Conservation (phyloP, 2,329 filamentous ascomycete species). For the Pseudopyrenochaeta lycopersici region DNA sequence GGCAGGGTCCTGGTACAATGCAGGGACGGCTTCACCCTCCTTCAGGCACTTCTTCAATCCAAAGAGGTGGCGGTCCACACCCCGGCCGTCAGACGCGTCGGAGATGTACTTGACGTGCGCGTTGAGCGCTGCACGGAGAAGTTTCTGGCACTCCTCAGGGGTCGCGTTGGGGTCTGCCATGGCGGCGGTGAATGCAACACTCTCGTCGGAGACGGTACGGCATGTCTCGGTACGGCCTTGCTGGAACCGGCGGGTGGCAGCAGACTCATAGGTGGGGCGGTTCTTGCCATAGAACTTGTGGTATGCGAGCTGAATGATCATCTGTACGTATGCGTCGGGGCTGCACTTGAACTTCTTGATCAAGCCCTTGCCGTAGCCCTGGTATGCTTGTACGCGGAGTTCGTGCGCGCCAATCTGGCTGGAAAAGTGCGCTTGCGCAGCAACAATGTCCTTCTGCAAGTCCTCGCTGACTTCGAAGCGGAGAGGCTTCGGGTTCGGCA, state of each 20-base stretch:
- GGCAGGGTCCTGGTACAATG: slow-evolving; percentile 86
- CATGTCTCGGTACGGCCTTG: slow-evolving; percentile 96
- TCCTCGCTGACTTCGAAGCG: slow-evolving; percentile 80
- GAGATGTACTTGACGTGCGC: slow-evolving; percentile 90
- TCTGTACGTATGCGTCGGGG: slow-evolving; percentile 96
- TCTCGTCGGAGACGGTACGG: slow-evolving; percentile 89
- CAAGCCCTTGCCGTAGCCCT: slow-evolving; percentile 95
- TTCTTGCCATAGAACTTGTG: slow-evolving; percentile 99
- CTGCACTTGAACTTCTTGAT: slow-evolving; percentile 99
- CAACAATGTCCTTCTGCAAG: slow-evolving; percentile 79
- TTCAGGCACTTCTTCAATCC: slow-evolving; percentile 90
- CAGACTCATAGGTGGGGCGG: slow-evolving; percentile 96
- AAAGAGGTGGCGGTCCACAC: slow-evolving; percentile 96
- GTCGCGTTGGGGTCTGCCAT: slow-evolving; percentile 76
- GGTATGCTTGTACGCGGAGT: slow-evolving; percentile 92
- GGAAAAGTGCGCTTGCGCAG: slow-evolving; percentile 80
- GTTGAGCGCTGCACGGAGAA: slow-evolving; percentile 83
- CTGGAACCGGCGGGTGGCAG: slow-evolving; percentile 93
- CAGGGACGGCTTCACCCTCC: slow-evolving; percentile 81
- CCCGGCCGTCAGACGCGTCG: slow-evolving; percentile 89
- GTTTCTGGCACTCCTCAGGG: slow-evolving; percentile 71
- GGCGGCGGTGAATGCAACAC: slow-evolving; percentile 86
- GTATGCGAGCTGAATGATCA: slow-evolving; percentile 98
- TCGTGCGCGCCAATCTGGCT: slow-evolving; percentile 87
- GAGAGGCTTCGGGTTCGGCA: slow-evolving; percentile 81